Conservation (phyloP, 73 alveolate species). For the Paramecium tetraurelia region DNA sequence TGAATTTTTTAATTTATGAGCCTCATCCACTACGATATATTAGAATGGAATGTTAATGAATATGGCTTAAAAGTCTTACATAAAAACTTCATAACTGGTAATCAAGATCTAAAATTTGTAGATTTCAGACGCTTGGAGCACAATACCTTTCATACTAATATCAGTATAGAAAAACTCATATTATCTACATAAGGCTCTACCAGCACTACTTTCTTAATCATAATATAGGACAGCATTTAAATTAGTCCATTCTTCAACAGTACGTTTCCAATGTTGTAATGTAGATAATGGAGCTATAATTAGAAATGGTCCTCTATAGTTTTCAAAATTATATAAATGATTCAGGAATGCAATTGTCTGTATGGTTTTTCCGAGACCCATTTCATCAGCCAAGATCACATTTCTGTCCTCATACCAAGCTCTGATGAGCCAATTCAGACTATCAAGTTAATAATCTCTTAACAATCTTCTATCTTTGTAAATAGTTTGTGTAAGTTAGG, state of each 20-base stretch:
- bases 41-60: constrained; percentile 82
- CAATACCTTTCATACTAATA: constrained; percentile 74
- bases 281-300: constrained; percentile 89
- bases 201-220: constrained; percentile 82
- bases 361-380: constrained; percentile 97
- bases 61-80: constrained; percentile 79
- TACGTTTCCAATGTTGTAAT: constrained; percentile 87
- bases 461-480: constrained; percentile 63
- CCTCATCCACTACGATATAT: constrained; percentile 97
- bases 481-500: constrained; percentile 61
- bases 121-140: constrained; percentile 72
- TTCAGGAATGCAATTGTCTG: constrained; percentile 83
- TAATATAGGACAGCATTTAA: constrained; percentile 82
- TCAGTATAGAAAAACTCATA: constrained; percentile 86
- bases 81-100: constrained; percentile 93
- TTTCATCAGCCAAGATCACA: constrained; percentile 91
- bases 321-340: constrained; percentile 60
- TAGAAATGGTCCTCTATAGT: constrained; percentile 84
- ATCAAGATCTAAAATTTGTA: constrained; percentile 80
- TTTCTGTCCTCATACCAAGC: constrained; percentile 80
- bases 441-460: constrained; percentile 88
- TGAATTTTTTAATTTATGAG: constrained; percentile 97
- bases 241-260: constrained; percentile 93
- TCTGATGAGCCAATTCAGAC: constrained; percentile 89
- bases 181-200: constrained; percentile 74